Evolutionary conservation across 352 stramenopile genomes (phyloP).

Genomic region (Pythium insidiosum): DNA sequence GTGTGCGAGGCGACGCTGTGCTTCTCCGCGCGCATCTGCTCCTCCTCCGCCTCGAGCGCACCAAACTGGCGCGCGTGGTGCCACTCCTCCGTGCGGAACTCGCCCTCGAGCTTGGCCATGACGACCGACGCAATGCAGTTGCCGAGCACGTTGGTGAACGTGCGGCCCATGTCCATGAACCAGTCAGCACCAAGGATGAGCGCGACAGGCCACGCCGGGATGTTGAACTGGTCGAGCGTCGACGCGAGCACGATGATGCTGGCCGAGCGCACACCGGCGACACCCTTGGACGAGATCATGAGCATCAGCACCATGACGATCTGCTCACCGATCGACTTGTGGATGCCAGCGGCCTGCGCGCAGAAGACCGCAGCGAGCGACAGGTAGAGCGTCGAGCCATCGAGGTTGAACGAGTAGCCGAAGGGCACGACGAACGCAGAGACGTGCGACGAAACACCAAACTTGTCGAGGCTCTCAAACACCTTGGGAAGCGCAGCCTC

Average conservation of each 20-base stretch:
- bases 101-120: slow-evolving; percentile 51
- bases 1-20: background rate
- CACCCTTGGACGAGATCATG: slow-evolving; percentile 12
- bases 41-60: background rate
- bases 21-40: background rate
- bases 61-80: slow-evolving; percentile 4
- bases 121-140: slow-evolving; percentile 41
- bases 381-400: slow-evolving; percentile 38
- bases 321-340: slow-evolving; percentile 44
- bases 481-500: slow-evolving; percentile 44
- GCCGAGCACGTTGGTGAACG: slow-evolving; percentile 38
- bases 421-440: slow-evolving; percentile 45
- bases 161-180: slow-evolving; percentile 48
- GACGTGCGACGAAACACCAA: slow-evolving; percentile 36
- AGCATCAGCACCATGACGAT: slow-evolving; percentile 29
- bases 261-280: slow-evolving; percentile 13
- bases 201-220: slow-evolving; percentile 42
- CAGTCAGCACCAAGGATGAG: slow-evolving; percentile 44
- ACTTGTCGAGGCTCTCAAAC: slow-evolving; percentile 35
- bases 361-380: slow-evolving; percentile 38
- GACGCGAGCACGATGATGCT: slow-evolving; percentile 15
- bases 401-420: slow-evolving; percentile 58
- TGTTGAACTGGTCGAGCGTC: slow-evolving; percentile 23
- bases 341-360: slow-evolving; percentile 26
- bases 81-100: slow-evolving; percentile 43